Evolutionary conservation across 1,139 yeast genomes (phyloP).

Genomic region (Saccharomycopsis hybrid): DNA sequence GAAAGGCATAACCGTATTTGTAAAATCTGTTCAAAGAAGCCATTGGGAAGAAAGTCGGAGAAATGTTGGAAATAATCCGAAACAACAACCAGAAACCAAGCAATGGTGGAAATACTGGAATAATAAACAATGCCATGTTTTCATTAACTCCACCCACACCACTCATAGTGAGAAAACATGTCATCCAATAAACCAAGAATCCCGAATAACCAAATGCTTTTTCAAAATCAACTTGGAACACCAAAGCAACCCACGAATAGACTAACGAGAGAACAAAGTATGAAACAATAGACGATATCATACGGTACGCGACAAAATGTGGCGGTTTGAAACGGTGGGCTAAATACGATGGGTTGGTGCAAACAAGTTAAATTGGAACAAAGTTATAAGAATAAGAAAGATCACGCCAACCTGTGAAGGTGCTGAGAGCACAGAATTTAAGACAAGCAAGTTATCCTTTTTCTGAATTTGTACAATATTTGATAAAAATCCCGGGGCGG

Average conservation of each 20-base stretch:
- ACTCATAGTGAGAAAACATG: conserved; percentile 50
- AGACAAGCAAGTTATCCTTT: conserved; percentile 12
- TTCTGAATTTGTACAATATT: conserved; percentile 30
- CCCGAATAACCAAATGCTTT: conserved; percentile 53
- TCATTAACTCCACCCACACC: conserved; percentile 65
- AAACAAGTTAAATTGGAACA: conserved; percentile 55
- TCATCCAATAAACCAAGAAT: conserved; percentile 59
- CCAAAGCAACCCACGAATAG: conserved; percentile 51
- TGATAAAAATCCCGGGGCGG: conserved; percentile 12
- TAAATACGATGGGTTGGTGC: conserved; percentile 45
- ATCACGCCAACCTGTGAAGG: conserved; percentile 20
- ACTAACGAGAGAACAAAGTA: conserved; percentile 49
- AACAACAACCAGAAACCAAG: conserved; percentile 59
- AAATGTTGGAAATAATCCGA: conserved; percentile 53
- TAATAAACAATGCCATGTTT: conserved; percentile 44
- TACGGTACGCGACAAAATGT: conserved; percentile 45
- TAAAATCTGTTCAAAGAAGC: conserved; percentile 47
- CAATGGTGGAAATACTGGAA: conserved; percentile 40
- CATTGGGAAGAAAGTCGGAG: conserved; percentile 58
- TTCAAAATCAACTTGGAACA: conserved; percentile 50
- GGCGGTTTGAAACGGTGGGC: conserved; percentile 37
- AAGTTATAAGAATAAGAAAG: conserved; percentile 22
- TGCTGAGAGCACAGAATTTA: conserved; percentile 7
- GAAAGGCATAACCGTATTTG: conserved; percentile 60
- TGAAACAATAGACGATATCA: conserved; percentile 40